Evolutionary conservation across 2,329 filamentous ascomycete genomes (phyloP).

Genomic region (Sphaceloma murrayae): DNA sequence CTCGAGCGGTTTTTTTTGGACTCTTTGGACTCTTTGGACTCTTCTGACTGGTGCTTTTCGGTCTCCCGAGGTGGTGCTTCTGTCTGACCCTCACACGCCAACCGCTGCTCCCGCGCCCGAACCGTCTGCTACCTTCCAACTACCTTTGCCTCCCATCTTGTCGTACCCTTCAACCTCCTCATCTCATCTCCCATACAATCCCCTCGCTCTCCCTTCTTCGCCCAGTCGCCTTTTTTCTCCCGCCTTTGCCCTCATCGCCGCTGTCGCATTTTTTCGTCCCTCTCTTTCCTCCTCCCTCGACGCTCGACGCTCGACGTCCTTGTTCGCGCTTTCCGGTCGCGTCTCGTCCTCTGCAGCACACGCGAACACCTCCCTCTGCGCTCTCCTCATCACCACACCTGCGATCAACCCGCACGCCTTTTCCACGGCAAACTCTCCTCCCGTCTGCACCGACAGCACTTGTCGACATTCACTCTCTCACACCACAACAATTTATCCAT

Average conservation of each 20-base stretch:
- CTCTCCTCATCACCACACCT: background rate
- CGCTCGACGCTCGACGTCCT: constrained; percentile 4
- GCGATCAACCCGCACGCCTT: background rate
- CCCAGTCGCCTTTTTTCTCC: background rate
- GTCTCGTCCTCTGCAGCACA: background rate
- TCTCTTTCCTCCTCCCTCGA: background rate
- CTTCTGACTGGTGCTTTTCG: no score
- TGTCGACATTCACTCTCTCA: constrained; percentile 14
- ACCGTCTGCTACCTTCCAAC: background rate
- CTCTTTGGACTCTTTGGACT: no score
- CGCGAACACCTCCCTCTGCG: constrained; percentile 1
- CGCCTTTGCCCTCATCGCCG: no score
- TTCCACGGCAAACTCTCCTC: background rate
- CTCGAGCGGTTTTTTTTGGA: no score
- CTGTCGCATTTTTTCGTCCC: constrained; percentile 11
- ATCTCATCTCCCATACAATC: constrained; percentile 5
- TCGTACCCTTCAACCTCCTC: constrained; percentile 6
- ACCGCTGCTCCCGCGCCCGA: constrained; percentile 9
- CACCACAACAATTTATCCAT: background rate
- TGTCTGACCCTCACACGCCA: constrained; percentile 13
- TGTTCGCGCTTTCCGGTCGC: constrained; percentile 5
- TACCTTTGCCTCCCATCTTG: no score
- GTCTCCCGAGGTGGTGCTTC: background rate
- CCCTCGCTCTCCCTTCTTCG: constrained; percentile 10
- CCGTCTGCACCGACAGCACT: background rate